Base-by-base conservation (phyloP, 1,284 basidiomycete genomes). In the Takashimella koratensis region DNA sequence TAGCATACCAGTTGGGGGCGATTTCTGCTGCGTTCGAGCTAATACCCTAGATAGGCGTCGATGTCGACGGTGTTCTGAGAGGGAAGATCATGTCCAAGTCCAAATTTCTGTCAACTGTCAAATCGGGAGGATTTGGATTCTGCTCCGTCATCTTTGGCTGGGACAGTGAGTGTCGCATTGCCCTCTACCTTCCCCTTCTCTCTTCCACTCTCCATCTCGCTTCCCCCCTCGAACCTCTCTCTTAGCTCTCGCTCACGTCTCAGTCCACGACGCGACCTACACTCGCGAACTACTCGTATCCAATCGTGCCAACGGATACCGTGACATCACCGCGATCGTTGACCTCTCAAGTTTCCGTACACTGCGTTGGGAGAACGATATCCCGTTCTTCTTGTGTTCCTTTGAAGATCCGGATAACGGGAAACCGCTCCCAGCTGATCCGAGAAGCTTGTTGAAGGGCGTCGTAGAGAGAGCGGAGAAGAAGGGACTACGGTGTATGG, bases 71-170 rank as follows among this genome's bases (percentile, higher is more conserved):
- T 36, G 84, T 98, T 19, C 80, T 97, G 13, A 82, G 94, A 45
- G 94, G 94, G 45, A 98, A 97, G 77, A 88, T 88, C 74, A 92
- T 96, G 88, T 89, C 88, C 25, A 96, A 90, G 77, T 81, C 86
- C 51, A 98, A 98, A 77, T 96, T 98, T 69, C 71, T 98, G 25
- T 87, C 86, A 46, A 86, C 88, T 0, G 87, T 82, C n/a, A 84
- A 86, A 54, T 83, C 85, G 3, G 83, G 87, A 54, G 90, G 90
- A 0, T 94, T 95, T 71, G 90, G 90, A 3, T 96, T 95, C 78
- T 93, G 90, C 76, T 89, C 87, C 60, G 90, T 95, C 49, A 83
- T 95, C 48, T 96, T 76, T 43, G 78, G 77, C 3, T 76, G 73
- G 77, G 77, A 76, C 52, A 64, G 71, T 74, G 47, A 47, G 67